These are phyloP conservation scores for Urostyla sp. DNA, from an alignment of 73 alveolate genomes.

Conservation along the genomic window DNA sequence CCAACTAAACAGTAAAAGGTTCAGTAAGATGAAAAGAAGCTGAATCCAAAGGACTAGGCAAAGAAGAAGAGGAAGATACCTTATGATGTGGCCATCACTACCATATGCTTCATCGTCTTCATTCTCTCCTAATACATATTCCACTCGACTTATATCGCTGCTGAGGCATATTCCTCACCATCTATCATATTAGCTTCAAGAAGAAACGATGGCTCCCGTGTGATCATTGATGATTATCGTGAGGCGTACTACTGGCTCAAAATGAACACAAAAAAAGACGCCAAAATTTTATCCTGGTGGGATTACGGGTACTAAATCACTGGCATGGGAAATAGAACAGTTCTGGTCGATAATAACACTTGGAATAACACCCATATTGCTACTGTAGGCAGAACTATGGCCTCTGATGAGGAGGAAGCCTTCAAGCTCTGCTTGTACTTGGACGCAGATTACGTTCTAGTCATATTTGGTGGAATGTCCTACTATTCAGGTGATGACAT, in stretches of 20 bases:
- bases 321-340: slow-evolving; percentile 89
- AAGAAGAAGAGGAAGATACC: slow-evolving; percentile 68
- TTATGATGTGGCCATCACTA: slow-evolving; percentile 64
- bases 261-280: slow-evolving; percentile 60
- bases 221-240: slow-evolving; percentile 65
- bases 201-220: slow-evolving; percentile 57
- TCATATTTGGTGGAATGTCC: slow-evolving; percentile 86
- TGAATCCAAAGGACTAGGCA: slow-evolving; percentile 60
- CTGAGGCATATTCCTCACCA: slow-evolving; percentile 90
- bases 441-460: slow-evolving; percentile 88
- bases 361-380: slow-evolving; percentile 93
- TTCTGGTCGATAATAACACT: slow-evolving; percentile 85
- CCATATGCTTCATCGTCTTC: slow-evolving; percentile 73
- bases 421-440: slow-evolving; percentile 76
- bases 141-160: slow-evolving; percentile 92
- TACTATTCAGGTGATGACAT: slow-evolving; percentile 92
- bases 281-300: slow-evolving; percentile 80
- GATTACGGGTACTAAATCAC: slow-evolving; percentile 89
- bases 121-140: slow-evolving; percentile 73
- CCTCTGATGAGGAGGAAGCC: slow-evolving; percentile 87
- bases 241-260: slow-evolving; percentile 74
- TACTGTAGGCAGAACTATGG: slow-evolving; percentile 84
- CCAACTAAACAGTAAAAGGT: slow-evolving; percentile 15
- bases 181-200: slow-evolving; percentile 67
- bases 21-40: slow-evolving; percentile 29